phyloP scores from a whole-genome alignment of 208 protist genomes.

The Acanthamoeba rhysodes region DNA sequence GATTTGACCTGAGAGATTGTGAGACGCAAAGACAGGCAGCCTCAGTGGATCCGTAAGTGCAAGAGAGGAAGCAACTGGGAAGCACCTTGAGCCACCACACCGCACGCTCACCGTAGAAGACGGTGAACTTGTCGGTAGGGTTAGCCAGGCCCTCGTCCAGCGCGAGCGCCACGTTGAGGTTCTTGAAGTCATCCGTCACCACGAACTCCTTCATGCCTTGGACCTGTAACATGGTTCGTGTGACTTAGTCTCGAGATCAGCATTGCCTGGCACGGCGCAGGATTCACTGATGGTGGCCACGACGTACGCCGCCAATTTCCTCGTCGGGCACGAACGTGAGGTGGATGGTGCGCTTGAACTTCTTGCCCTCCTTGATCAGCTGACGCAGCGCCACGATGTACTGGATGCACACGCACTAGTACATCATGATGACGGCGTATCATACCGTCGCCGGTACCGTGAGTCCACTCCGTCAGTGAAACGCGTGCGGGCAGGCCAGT shows the following conservation, averaged over 20 bases:
- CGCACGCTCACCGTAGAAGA: constrained; percentile 91
- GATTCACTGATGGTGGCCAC: neutral
- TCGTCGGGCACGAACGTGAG: constrained; percentile 88
- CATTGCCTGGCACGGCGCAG: constrained; percentile 85
- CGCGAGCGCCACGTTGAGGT: constrained; percentile 88
- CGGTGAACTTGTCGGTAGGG: constrained; percentile 81
- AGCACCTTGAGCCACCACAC: constrained; percentile 82
- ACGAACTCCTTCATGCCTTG: constrained; percentile 88
- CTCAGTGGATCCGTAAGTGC: neutral
- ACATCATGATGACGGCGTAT: neutral
- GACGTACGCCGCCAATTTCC: constrained; percentile 74
- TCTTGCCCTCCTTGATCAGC: constrained; percentile 66
- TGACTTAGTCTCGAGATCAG: too few species aligned
- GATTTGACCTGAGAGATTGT: constrained; percentile 77
- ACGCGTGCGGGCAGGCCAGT: neutral
- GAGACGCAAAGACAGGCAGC: neutral
- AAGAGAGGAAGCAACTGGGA: neutral
- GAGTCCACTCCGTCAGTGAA: too few species aligned
- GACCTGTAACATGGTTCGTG: neutral
- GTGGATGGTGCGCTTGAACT: constrained; percentile 82
- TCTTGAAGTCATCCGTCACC: constrained; percentile 76
- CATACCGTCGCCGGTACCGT: neutral
- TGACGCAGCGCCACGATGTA: constrained; percentile 86
- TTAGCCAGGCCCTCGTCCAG: constrained; percentile 91
- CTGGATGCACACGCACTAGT: constrained; percentile 89